Evolutionary conservation across 139 green algal genomes (phyloP).

Genomic region (Choricystis sp.): DNA sequence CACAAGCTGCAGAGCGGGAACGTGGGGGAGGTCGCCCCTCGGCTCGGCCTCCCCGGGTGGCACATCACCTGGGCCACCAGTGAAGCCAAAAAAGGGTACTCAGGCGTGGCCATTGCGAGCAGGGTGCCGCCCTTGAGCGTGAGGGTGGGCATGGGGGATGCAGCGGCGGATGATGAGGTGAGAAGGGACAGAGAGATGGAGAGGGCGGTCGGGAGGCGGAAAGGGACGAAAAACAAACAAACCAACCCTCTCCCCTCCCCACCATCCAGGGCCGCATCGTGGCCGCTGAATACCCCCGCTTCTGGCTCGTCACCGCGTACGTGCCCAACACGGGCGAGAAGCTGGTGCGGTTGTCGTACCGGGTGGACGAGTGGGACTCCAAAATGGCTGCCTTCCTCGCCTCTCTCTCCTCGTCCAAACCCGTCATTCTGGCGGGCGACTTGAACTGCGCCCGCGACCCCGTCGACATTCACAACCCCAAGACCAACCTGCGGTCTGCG

Average conservation of each 20-base stretch:
- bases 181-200: slow-evolving; percentile 13
- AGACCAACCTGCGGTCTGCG: slow-evolving; percentile 42
- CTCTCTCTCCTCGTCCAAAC: slow-evolving; percentile 26
- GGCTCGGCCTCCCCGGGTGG: slow-evolving; percentile 21
- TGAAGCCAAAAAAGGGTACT: slow-evolving; percentile 42
- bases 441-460: slow-evolving; percentile 30
- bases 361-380: slow-evolving; percentile 25
- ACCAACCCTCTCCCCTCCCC: background rate
- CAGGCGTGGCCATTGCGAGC: slow-evolving; percentile 37
- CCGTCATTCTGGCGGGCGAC: slow-evolving; percentile 42
- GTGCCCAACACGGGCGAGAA: slow-evolving; percentile 36
- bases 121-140: slow-evolving; percentile 10
- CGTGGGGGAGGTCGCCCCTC: slow-evolving; percentile 11
- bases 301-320: slow-evolving; percentile 25
- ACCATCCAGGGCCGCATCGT: slow-evolving; percentile 24
- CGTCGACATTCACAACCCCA: slow-evolving; percentile 64
- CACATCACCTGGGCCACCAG: slow-evolving; percentile 32
- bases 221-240: no score
- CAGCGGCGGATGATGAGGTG: slow-evolving; percentile 16
- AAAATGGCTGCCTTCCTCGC: slow-evolving; percentile 24
- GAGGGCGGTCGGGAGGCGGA: slow-evolving; percentile 5
- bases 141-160: background rate
- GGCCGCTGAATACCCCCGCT: slow-evolving; percentile 20
- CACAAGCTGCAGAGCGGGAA: slow-evolving; percentile 47
- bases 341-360: slow-evolving; percentile 46